These are phyloP conservation scores for Plicaturopsis crispa DNA, from an alignment of 768 basidiomycete species.

Conservation along the genomic window DNA sequence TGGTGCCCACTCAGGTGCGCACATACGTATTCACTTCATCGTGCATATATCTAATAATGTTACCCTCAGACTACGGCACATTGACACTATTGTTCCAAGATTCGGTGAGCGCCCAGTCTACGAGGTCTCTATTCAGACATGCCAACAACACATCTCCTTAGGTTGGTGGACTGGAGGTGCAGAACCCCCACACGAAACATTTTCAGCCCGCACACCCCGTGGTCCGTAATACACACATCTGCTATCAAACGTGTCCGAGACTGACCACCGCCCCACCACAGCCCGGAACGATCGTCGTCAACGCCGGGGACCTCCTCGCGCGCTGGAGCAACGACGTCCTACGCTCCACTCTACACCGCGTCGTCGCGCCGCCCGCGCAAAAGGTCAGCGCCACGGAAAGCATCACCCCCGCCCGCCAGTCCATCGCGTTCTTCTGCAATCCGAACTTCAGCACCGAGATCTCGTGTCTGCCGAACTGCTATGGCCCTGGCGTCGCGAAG, in stretches of 20 bases:
- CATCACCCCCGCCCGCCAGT: conserved; percentile 63
- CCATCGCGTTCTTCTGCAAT: conserved; percentile 85
- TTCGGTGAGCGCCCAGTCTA: conserved; percentile 28
- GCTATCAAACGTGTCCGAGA: not conserved
- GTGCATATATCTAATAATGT: not conserved
- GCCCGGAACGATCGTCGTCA: conserved; percentile 79
- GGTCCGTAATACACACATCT: conserved; percentile 24
- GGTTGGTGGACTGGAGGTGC: conserved; percentile 79
- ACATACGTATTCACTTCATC: not conserved
- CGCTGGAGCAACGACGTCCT: conserved; percentile 82
- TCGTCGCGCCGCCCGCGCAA: conserved; percentile 61
- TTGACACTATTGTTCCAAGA: conserved; percentile 80
- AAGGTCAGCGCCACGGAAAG: conserved; percentile 39
- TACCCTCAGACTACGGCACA: conserved; percentile 65
- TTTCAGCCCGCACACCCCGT: conserved; percentile 73
- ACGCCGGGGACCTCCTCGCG: conserved; percentile 72
- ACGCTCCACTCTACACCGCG: conserved; percentile 75
- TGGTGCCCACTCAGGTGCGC: conserved; percentile 69
- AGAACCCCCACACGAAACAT: conserved; percentile 66
- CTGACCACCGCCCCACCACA: conserved; percentile 17
- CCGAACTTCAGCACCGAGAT: conserved; percentile 66
- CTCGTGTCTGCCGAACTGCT: conserved; percentile 63
- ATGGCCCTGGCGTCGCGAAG: conserved; percentile 41
- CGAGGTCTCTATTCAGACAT: not conserved
- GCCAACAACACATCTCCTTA: conserved; percentile 11